Evolutionary conservation across 2,329 filamentous ascomycete genomes (phyloP), one percentile per base, ranked within the genome.

Genomic region (Diaporthe citri): DNA sequence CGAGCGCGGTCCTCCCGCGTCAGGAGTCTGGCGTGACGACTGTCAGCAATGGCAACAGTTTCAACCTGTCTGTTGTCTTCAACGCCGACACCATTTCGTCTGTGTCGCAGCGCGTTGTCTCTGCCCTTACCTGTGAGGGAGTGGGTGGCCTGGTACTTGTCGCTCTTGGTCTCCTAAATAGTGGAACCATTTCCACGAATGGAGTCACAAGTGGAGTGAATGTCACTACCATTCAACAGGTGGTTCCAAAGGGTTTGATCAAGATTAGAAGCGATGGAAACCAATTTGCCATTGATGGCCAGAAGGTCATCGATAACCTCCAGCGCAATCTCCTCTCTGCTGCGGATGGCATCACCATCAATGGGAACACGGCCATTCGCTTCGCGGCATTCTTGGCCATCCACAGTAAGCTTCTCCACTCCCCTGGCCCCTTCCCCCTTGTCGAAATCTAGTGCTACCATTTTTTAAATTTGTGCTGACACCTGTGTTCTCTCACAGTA

Each of bases 71-170:
- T 17, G 74, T 76, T 3, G 75, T 82, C 12, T 73, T 83, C 28
- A 80, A 79, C 25, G 78, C 81, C 8, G 76, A 79, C n/a, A 79
- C 78, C 0, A 72, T 84, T 10, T 83, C 82, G 0, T 78, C 76
- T 10, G 77, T 81, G 2, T 56, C 78, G 0, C 83, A 84, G 72
- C 79, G 77, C 6, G 79, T 78, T 22, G 70, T 83, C 20, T 79
- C 84, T 31, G 73, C 79, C 0, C 77, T 85, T 17, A 80, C 77
- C 0, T 84, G 82, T 60, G 77, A 82, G 74, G 83, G 83, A 15
- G 73, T 84, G 7, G 83, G 81, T 8, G 83, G 83, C 2, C 12
- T 84, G 9, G 74, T 77, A 0, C 80, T 82, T 13, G 60, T 84
- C 12, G 48, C 72, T 5, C 31, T 78, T 0, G 82, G 83, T 2